A percentile compares a stretch with the other conserved stretches of the same genome.
Evolutionary conservation across 2,329 filamentous ascomycete species (phyloP).

Genomic region (Penicillium sp.): DNA sequence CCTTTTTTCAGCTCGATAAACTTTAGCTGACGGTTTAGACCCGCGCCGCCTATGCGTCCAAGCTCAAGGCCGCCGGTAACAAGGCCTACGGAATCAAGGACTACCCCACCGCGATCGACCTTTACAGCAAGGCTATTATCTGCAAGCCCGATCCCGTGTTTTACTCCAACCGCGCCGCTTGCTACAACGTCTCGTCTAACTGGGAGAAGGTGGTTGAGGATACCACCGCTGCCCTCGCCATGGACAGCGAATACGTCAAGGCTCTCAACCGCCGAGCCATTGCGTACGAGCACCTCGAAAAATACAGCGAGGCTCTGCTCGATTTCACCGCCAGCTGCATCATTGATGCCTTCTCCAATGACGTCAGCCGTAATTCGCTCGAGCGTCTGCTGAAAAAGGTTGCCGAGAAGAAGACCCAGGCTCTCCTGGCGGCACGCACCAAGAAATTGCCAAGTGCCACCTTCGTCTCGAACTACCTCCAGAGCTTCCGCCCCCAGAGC

Average conservation of each 20-base stretch:
- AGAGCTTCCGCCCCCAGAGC: slow-evolving; percentile 86
- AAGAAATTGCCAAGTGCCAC: slow-evolving; percentile 91
- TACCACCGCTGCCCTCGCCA: slow-evolving; percentile 86
- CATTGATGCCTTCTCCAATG: slow-evolving; percentile 94
- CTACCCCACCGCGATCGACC: slow-evolving; percentile 86
- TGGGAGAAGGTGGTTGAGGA: slow-evolving; percentile 98
- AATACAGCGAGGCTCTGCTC: slow-evolving; percentile 88
- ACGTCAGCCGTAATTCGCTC: slow-evolving; percentile 80
- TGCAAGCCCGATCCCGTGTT: slow-evolving; percentile 98
- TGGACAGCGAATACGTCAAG: slow-evolving; percentile 96
- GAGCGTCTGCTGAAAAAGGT: slow-evolving; percentile 95
- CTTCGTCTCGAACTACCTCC: slow-evolving; percentile 97
- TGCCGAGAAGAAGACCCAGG: slow-evolving; percentile 87
- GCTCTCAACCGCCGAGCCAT: slow-evolving; percentile 94
- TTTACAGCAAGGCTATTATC: slow-evolving; percentile 92
- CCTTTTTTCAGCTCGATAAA: not conserved
- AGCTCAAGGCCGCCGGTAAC: slow-evolving; percentile 93
- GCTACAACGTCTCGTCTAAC: slow-evolving; percentile 86
- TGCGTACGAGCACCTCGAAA: slow-evolving; percentile 88
- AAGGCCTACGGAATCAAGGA: slow-evolving; percentile 93
- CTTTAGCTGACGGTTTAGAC: slow-evolving; percentile 50
- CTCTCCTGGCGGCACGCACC: slow-evolving; percentile 73
- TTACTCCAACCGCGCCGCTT: slow-evolving; percentile 97
- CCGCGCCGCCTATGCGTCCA: slow-evolving; percentile 79
- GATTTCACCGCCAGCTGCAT: slow-evolving; percentile 99